Conservation (phyloP, 179 eudicot species). For the Nepenthes alata region DNA sequence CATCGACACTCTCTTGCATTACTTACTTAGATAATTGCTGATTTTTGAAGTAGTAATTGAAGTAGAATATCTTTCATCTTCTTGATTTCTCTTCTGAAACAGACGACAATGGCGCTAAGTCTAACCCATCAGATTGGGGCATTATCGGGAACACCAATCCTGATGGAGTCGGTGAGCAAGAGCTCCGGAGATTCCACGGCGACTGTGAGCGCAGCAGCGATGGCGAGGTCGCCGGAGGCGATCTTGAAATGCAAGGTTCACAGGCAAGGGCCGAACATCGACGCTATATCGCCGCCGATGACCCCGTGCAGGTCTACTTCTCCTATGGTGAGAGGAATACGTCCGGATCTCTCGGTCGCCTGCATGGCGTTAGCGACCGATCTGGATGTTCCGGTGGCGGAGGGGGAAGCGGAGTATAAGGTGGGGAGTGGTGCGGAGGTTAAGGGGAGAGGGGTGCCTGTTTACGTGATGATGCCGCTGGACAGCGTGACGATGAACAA, state of each 20-base stretch:
- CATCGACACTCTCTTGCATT: too few relatives aligned
- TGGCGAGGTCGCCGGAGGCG: too few relatives aligned
- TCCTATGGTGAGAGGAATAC: constrained; percentile 1
- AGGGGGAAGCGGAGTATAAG: constrained; percentile 2
- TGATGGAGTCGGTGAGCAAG: background rate
- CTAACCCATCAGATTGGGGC: constrained; percentile 53
- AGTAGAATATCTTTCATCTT: background rate
- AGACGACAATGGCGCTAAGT: constrained; percentile 47
- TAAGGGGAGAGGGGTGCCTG: constrained; percentile 60
- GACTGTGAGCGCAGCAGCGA: too few relatives aligned
- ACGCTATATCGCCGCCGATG: constrained; percentile 19
- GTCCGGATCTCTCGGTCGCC: constrained; percentile 21
- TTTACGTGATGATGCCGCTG: constrained; percentile 93
- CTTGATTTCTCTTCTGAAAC: background rate
- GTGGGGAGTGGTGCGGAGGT: constrained; percentile 15
- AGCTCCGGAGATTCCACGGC: too few relatives aligned
- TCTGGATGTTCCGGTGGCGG: background rate
- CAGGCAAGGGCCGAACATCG: too few relatives aligned
- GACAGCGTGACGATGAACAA: constrained; percentile 84
- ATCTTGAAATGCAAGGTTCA: too few relatives aligned
- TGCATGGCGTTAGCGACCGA: constrained; percentile 17
- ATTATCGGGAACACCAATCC: constrained; percentile 7
- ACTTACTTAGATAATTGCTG: too few relatives aligned
- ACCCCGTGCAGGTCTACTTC: constrained; percentile 22
- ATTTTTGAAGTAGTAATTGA: too few relatives aligned